Evolutionary conservation across 768 basidiomycete genomes (phyloP).

Genomic region (Boletus reticuloceps): DNA sequence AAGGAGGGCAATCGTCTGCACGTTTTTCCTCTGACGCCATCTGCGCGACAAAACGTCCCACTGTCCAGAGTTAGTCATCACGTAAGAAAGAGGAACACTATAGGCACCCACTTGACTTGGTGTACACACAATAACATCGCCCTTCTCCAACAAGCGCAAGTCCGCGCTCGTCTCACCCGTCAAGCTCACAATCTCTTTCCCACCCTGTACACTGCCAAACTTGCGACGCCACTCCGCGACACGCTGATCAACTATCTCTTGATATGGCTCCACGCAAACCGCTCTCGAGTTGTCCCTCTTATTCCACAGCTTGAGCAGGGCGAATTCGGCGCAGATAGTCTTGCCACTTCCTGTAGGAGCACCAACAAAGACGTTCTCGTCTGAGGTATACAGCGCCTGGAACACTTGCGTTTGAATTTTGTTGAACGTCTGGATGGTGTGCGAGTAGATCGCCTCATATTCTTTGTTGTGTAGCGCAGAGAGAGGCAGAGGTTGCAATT

Average conservation of each 20-base stretch:
- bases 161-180: slow-evolving; percentile 96
- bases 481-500: slow-evolving; percentile 86
- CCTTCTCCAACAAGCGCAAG: slow-evolving; percentile 82
- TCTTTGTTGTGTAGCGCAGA: slow-evolving; percentile 92
- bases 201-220: slow-evolving; percentile 79
- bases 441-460: slow-evolving; percentile 83
- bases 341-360: slow-evolving; percentile 97
- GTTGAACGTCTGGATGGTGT: slow-evolving; percentile 85
- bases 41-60: slow-evolving; percentile 95
- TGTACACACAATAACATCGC: slow-evolving; percentile 92
- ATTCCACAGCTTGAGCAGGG: slow-evolving; percentile 92
- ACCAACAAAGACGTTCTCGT: slow-evolving; percentile 96
- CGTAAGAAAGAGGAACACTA: not conserved
- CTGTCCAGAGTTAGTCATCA: slow-evolving; percentile 36
- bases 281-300: slow-evolving; percentile 78
- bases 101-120: slow-evolving; percentile 68
- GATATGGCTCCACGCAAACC: slow-evolving; percentile 94
- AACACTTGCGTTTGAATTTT: slow-evolving; percentile 99
- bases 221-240: slow-evolving; percentile 88
- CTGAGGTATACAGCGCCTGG: slow-evolving; percentile 94
- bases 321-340: slow-evolving; percentile 97
- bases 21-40: slow-evolving; percentile 97
- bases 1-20: slow-evolving; percentile 87
- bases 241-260: slow-evolving; percentile 94
- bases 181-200: slow-evolving; percentile 90